These are phyloP conservation scores for Wickerhamomyces canadensis DNA, from an alignment of 805 yeast species.

Conservation along the genomic window DNA sequence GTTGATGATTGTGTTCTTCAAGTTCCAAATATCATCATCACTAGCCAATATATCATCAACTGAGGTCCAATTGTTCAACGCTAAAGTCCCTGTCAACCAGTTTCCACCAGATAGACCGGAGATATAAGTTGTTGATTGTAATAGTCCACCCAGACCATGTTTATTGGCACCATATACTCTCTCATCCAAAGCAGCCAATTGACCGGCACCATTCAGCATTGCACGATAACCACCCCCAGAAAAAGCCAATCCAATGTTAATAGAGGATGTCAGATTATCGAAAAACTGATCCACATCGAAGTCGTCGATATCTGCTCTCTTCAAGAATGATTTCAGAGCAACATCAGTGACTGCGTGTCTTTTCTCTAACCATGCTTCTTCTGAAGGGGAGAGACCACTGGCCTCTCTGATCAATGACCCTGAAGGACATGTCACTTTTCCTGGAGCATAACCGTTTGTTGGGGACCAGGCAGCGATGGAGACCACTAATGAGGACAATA, in stretches of 20 bases:
- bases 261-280: constrained; percentile 29
- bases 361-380: constrained; percentile 45
- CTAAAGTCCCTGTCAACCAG: constrained; percentile 70
- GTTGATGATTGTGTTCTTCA: constrained; percentile 51
- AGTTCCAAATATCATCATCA: constrained; percentile 56
- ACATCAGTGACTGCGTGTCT: constrained; percentile 27
- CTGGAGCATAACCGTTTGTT: constrained; percentile 58
- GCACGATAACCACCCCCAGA: constrained; percentile 91
- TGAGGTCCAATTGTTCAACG: constrained; percentile 66
- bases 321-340: constrained; percentile 31
- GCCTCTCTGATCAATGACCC: constrained; percentile 40
- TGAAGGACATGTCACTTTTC: constrained; percentile 47
- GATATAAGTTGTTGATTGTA: constrained; percentile 64
- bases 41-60: constrained; percentile 50
- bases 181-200: constrained; percentile 68
- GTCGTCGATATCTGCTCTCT: constrained; percentile 40
- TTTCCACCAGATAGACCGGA: constrained; percentile 81
- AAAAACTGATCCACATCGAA: constrained; percentile 36
- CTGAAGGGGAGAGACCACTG: constrained; percentile 37
- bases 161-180: constrained; percentile 52
- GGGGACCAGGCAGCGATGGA: constrained; percentile 43
- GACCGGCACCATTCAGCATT: constrained; percentile 82
- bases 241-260: constrained; percentile 54
- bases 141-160: constrained; percentile 63
- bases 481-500: too few relatives aligned